phyloP scores from a whole-genome alignment of 1,284 basidiomycete species.

The Singerocomus inundabilis region DNA sequence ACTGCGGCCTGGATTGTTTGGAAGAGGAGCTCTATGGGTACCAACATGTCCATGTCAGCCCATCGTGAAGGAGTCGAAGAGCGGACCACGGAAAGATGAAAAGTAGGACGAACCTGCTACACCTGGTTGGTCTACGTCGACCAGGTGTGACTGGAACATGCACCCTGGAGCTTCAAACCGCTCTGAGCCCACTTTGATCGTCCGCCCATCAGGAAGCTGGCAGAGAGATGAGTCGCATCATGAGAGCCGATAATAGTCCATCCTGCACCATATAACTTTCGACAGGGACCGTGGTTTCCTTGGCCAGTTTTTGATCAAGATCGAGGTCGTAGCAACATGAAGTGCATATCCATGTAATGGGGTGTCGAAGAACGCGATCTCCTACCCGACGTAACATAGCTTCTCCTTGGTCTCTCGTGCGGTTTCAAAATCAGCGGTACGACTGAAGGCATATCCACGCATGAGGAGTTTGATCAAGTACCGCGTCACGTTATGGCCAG shows the following conservation, averaged over 20 bases:
- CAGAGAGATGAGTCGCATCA: slow-evolving; percentile 1
- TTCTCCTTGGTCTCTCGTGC: slow-evolving; percentile 99
- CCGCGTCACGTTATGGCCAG: slow-evolving; percentile 96
- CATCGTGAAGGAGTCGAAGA: not conserved
- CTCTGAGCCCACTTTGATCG: slow-evolving; percentile 97
- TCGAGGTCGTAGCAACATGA: slow-evolving; percentile 82
- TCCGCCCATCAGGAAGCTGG: slow-evolving; percentile 93
- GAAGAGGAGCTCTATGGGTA: slow-evolving; percentile 87
- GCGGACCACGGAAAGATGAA: not conserved
- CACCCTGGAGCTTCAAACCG: slow-evolving; percentile 99
- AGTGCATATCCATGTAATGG: not conserved
- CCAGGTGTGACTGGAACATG: slow-evolving; percentile 99
- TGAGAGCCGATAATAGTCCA: not conserved
- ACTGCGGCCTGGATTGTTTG: slow-evolving; percentile 93
- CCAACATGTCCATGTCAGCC: not conserved
- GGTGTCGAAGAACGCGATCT: not conserved
- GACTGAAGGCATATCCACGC: slow-evolving; percentile 99
- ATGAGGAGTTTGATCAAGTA: slow-evolving; percentile 99
- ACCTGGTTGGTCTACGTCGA: slow-evolving; percentile 96
- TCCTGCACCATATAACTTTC: slow-evolving; percentile 88
- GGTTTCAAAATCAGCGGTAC: slow-evolving; percentile 99
- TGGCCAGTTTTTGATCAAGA: slow-evolving; percentile 88
- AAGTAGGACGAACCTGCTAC: slow-evolving; percentile 68
- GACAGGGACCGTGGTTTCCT: slow-evolving; percentile 95
- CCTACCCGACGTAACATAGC: slow-evolving; percentile 91